Evolutionary conservation across 805 yeast species (phyloP), one percentile per base, ranked within the genome.

Genomic region (Metschnikowia colocasiae): DNA sequence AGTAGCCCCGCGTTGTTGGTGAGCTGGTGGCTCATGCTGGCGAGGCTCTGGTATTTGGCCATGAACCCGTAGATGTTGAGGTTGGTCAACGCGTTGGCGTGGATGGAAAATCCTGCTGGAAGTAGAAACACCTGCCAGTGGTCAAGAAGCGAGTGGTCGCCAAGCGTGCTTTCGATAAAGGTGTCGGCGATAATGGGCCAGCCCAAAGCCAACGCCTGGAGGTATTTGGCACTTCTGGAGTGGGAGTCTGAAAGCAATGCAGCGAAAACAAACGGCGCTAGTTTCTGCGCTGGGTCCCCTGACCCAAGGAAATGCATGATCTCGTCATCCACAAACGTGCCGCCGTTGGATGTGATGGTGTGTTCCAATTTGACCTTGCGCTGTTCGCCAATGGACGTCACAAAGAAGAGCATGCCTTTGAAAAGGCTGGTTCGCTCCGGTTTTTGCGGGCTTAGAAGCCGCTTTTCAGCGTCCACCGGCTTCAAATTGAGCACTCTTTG

Each of bases 141-240:
- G 0, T 58, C 50, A 4, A 71, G 46, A 47, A 71, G 43, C 25
- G 49, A 25, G 2, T 55, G 47, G 40, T 59, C 58, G 1, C 58
- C 53, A 2, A 78, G 55, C 47, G 84, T 74, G 48, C 82, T 84
- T 5, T 62, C 59, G 3, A 88, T 67, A 53, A 77, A 89, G 7
- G 64, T 59, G 47, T 77, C 75, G 2, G 87, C 81, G 26, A 90
- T 58, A 16, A 86, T 76, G 2, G 97, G 97, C 96, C 96, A 89
- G 2, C 92, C 91, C 37, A 89, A 59, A 0, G 92, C 87, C 15
- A 89, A 62, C 2, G 85, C 81, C 58, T 87, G 94, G 8, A 90
- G 61, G 60, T 85, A 90, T 58, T 89, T 90, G 7, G 82, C 74
- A 40, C 90, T 87, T 31, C 96, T 68, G 16, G 79, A 71, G 47